phyloP scores from a whole-genome alignment of 179 eudicot genomes.

The Gypsophila paniculata region DNA sequence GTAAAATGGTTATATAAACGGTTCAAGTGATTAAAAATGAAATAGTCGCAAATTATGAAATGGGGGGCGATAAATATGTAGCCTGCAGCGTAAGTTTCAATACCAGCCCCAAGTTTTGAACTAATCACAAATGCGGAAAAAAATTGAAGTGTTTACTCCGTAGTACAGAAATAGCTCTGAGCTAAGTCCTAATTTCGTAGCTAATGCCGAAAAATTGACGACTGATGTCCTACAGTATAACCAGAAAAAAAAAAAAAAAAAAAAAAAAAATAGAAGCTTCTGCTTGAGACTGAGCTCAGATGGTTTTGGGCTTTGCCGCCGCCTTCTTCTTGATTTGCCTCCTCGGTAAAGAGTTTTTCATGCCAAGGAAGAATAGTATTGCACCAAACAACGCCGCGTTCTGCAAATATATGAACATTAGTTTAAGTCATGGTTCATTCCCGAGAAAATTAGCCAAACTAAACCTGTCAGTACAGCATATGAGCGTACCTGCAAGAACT shows the following conservation, averaged over 20 bases:
- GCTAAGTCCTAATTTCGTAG: conserved; percentile 16
- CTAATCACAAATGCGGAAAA: neutral
- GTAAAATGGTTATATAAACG: too few species aligned
- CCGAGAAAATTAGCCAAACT: too few species aligned
- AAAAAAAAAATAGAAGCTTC: conserved; percentile 20
- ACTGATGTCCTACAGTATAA: conserved; percentile 24
- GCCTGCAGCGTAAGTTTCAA: neutral
- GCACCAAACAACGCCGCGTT: conserved; percentile 45
- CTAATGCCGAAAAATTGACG: conserved; percentile 18
- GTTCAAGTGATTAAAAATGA: too few species aligned
- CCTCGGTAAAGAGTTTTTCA: conserved; percentile 44
- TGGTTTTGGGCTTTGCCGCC: conserved; percentile 38
- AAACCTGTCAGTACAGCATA: neutral
- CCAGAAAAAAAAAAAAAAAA: conserved; percentile 16
- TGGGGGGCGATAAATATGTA: neutral
- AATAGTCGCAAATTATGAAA: too few species aligned
- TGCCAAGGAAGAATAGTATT: conserved; percentile 45
- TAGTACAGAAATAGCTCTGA: neutral
- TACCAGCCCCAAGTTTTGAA: conserved; percentile 4
- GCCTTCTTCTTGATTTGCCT: conserved; percentile 41
- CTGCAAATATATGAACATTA: conserved; percentile 29
- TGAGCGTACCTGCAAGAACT: conserved; percentile 52
- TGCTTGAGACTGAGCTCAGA: conserved; percentile 21
- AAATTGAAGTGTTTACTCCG: neutral
- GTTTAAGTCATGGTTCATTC: neutral